Evolutionary conservation across 148 eudicot species (phyloP).

Genomic region (Polygonum maritimum): DNA sequence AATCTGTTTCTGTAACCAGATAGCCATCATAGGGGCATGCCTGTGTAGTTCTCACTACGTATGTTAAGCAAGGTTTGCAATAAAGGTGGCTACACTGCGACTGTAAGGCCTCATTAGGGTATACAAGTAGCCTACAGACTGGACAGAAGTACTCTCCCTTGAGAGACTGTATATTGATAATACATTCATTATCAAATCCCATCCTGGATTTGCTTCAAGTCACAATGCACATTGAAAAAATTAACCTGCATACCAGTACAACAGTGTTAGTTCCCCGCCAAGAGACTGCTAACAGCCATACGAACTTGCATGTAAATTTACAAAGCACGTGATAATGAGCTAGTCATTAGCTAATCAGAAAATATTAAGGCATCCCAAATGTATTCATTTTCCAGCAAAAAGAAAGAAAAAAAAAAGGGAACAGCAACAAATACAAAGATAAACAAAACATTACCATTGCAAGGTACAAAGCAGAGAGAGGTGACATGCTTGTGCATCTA

Average conservation of each 20-base stretch:
- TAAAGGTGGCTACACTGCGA: slow-evolving; percentile 84
- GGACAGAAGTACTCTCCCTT: slow-evolving; percentile 93
- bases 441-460: not conserved
- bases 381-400: not conserved
- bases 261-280: not conserved
- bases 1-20: slow-evolving; percentile 79
- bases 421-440: not conserved
- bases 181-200: slow-evolving; percentile 98
- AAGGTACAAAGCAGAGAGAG: not conserved
- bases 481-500: not conserved
- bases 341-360: not conserved
- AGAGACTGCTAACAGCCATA: not conserved
- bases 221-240: not conserved
- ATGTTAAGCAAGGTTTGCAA: slow-evolving; percentile 84
- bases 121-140: slow-evolving; percentile 84
- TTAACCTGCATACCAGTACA: not conserved
- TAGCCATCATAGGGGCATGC: slow-evolving; percentile 96
- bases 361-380: not conserved
- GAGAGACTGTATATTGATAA: slow-evolving; percentile 65
- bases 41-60: slow-evolving; percentile 58
- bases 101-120: slow-evolving; percentile 86
- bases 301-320: not conserved
- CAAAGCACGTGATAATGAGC: not conserved
- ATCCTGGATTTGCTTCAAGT: slow-evolving; percentile 23
- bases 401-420: not conserved